Evolutionary conservation across 495 filamentous ascomycete genomes (phyloP), one percentile per base, ranked within the genome.

Genomic region (Tuber borchii): DNA sequence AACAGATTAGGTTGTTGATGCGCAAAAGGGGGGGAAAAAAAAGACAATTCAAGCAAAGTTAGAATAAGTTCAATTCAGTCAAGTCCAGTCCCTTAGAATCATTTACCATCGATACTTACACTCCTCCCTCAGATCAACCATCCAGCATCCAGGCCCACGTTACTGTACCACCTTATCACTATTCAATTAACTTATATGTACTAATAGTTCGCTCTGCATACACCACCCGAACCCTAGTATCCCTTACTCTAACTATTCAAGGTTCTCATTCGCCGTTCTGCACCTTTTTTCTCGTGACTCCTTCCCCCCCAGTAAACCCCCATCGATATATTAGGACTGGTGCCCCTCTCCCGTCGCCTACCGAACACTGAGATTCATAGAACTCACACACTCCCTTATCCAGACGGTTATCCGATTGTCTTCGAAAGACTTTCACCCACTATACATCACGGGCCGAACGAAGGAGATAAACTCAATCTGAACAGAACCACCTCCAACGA

Each of bases 291-390:
- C 56, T 65, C 31, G 56, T 65, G 56, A 65, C 56, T 65, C 56
- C 56, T 65, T 8, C 26, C 26, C 26, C 26, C 26, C 14, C 14
- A 65, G 26, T 17, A 5, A 31, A 65, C 56, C 48, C 48, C 56
- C 56, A 65, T 65, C 56, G 26, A 65, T 65, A 65, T 65, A 65
- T 34, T 65, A 65, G 56, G 56, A 65, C 56, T 65, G 10, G 26
- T 65, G 56, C 56, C 56, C 56, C 56, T 34, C 56, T 65, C 56
- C 31, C 56, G 26, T 65, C 14, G 26, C 26, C 56, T 34, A 19
- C 26, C 56, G 26, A 65, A 65, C 56, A 17, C 26, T 34, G 56
- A 65, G 56, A 34, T 65, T 65, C 26, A 65, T 31, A 65, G 26
- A 65, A 31, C 56, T 14, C 45, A 34, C 56, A 65, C 56, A 65